Evolutionary conservation across 163 green algal species (phyloP).

Genomic region (Chlamydomonas reinhardtii): DNA sequence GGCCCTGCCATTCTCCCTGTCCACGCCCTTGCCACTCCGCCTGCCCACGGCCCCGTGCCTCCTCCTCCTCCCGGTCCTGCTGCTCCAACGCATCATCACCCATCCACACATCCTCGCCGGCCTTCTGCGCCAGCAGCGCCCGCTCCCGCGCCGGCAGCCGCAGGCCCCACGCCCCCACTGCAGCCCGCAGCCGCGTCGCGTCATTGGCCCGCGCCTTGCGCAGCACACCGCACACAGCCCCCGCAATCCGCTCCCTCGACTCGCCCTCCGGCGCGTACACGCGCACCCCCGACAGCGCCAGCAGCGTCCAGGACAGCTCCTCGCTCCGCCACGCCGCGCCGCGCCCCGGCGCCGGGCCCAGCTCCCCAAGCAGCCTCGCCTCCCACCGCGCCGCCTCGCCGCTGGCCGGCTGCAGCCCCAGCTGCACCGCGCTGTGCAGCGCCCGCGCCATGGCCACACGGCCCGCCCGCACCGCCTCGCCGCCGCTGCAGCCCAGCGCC

Average conservation of each 20-base stretch:
- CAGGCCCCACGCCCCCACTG: background rate
- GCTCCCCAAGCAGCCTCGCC: background rate
- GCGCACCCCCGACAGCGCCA: constrained; percentile 26
- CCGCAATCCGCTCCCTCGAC: background rate
- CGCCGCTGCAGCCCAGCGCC: background rate
- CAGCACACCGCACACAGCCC: background rate
- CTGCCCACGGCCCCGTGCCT: background rate
- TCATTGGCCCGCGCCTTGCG: constrained; percentile 21
- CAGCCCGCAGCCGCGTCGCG: constrained; percentile 6
- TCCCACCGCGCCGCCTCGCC: constrained; percentile 14
- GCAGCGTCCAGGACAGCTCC: constrained; percentile 40
- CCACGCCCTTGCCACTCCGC: background rate
- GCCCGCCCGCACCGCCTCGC: constrained; percentile 4
- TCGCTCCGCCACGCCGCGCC: constrained; percentile 6
- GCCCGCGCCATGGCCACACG: constrained; percentile 38
- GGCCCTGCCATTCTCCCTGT: too few relatives aligned
- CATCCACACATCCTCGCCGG: background rate
- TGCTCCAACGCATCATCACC: background rate
- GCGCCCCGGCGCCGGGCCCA: background rate
- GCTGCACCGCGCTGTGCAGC: constrained; percentile 4
- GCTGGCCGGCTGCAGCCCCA: constrained; percentile 2
- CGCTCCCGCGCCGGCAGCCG: constrained; percentile 21
- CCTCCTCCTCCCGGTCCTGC: background rate
- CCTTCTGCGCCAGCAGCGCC: constrained; percentile 25
- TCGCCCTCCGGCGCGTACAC: constrained; percentile 1